Evolutionary conservation across 345 rosid genomes (phyloP).

Genomic region (Syzygium oleosum): DNA sequence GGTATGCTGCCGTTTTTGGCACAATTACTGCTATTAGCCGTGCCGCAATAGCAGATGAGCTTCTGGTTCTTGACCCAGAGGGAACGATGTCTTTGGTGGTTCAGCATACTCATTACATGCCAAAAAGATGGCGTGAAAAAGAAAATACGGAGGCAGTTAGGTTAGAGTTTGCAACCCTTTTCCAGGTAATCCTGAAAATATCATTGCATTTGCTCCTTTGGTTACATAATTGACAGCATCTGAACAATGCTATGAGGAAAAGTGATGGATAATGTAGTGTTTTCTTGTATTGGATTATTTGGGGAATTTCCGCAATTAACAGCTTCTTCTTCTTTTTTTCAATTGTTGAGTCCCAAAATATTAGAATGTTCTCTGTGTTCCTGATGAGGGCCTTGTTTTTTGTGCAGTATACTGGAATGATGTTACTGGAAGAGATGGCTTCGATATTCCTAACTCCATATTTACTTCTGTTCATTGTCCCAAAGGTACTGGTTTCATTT

Average conservation of each 20-base stretch:
- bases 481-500: slow-evolving; percentile 42
- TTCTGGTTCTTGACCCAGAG: slow-evolving; percentile 85
- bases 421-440: slow-evolving; percentile 95
- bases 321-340: not conserved
- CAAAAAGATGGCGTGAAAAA: slow-evolving; percentile 94
- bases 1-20: slow-evolving; percentile 99
- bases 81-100: slow-evolving; percentile 85
- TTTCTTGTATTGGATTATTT: not conserved
- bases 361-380: not conserved
- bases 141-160: slow-evolving; percentile 76
- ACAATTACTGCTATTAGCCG: slow-evolving; percentile 96
- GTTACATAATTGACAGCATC: not conserved
- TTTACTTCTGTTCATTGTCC: slow-evolving; percentile 80
- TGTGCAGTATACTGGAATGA: slow-evolving; percentile 92
- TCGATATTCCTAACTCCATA: slow-evolving; percentile 95
- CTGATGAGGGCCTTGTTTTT: not conserved
- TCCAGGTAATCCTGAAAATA: slow-evolving; percentile 53
- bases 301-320: not conserved
- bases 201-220: not conserved
- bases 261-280: not conserved
- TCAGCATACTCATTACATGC: slow-evolving; percentile 93
- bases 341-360: not conserved
- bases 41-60: slow-evolving; percentile 81
- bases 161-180: slow-evolving; percentile 78
- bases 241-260: not conserved